A percentile compares a stretch with the other conserved stretches of the same genome.
These are phyloP conservation scores for Thermothelomyces thermophilus DNA, from an alignment of 2,329 filamentous ascomycete species.

Conservation along the genomic window DNA sequence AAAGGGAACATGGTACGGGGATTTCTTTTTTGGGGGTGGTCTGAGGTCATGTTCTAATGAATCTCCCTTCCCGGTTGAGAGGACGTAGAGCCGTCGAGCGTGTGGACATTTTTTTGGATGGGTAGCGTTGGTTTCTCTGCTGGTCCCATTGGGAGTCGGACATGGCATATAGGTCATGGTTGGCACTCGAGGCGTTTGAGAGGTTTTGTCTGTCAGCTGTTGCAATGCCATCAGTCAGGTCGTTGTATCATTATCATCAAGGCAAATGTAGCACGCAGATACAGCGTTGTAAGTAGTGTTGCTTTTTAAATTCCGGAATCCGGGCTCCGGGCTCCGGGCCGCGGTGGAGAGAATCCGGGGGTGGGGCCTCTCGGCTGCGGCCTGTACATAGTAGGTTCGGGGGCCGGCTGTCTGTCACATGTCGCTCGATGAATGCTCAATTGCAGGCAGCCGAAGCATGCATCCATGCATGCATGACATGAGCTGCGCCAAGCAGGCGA, in stretches of 20 bases:
- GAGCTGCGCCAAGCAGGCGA: too few species aligned
- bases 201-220: not conserved
- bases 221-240: not conserved
- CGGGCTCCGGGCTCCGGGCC: not conserved
- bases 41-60: not conserved
- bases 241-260: slow-evolving; percentile 6
- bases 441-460: not conserved
- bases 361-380: too few species aligned
- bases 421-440: not conserved
- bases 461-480: too few species aligned
- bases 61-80: not conserved
- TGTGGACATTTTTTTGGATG: not conserved
- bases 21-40: too few species aligned
- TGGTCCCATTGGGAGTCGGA: not conserved
- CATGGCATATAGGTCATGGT: not conserved
- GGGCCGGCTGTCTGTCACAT: not conserved
- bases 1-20: not conserved
- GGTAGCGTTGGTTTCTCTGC: not conserved
- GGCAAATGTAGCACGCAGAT: not conserved
- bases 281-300: too few species aligned
- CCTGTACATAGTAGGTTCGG: too few species aligned
- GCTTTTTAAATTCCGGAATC: not conserved
- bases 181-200: not conserved
- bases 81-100: not conserved
- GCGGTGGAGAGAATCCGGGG: not conserved